These are phyloP conservation scores for Hylodesmum podocarpum DNA, from an alignment of 306 rosid species.

Conservation along the genomic window DNA sequence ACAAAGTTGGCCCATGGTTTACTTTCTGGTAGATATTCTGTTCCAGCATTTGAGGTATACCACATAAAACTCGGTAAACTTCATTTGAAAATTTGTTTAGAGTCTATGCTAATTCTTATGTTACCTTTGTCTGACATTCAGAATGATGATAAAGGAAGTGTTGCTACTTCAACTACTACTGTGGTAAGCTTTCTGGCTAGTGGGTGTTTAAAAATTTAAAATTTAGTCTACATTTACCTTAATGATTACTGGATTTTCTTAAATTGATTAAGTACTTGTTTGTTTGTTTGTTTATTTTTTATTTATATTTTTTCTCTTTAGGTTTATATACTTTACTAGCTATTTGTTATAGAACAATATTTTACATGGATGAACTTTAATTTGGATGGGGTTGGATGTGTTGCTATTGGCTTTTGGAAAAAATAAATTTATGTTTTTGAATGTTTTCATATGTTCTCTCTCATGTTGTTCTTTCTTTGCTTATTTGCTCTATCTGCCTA, in stretches of 20 bases:
- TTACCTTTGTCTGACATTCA: slow-evolving; percentile 36
- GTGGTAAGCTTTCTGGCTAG: slow-evolving; percentile 56
- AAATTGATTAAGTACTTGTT: slow-evolving; percentile 12
- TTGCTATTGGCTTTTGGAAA: slow-evolving; percentile 19
- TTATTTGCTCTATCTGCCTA: not conserved
- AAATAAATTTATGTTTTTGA: not conserved
- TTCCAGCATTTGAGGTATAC: slow-evolving; percentile 66
- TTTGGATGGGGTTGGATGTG: not conserved
- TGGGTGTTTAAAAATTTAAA: not conserved
- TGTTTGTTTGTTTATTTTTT: not conserved
- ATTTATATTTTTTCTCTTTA: not conserved
- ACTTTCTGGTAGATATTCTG: slow-evolving; percentile 82
- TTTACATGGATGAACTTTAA: not conserved
- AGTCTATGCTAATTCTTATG: not conserved
- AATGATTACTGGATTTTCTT: not conserved
- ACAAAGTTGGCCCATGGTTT: slow-evolving; percentile 81
- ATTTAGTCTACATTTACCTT: not conserved
- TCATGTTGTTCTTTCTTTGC: slow-evolving; percentile 11
- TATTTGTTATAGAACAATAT: not conserved
- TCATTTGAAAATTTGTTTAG: slow-evolving; percentile 1
- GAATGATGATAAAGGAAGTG: slow-evolving; percentile 55
- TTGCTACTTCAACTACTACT: slow-evolving; percentile 46
- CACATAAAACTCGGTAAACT: not conserved
- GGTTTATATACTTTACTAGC: not conserved
- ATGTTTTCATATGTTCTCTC: not conserved